Base-by-base conservation (phyloP, 1,139 yeast genomes). In the Diutina neorugosa region DNA sequence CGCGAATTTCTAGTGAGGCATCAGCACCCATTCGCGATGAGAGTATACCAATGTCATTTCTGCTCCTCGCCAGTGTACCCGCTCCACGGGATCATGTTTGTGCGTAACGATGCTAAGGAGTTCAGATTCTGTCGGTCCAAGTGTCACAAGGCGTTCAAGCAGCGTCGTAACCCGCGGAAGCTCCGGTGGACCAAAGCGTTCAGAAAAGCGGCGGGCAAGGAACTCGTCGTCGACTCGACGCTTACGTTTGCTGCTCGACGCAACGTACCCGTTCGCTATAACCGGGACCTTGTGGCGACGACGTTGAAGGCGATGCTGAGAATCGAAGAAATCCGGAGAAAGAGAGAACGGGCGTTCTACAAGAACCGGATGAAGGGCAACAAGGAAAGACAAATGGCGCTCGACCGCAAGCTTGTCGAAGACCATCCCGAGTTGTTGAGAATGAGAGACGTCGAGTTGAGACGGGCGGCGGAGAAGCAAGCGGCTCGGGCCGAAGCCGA, bases 291-390 rank as follows among this genome's bases (percentile, higher is more conserved):
- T 57, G 98, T 93, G 53, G 86, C 95, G 55, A 88, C 95, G 55
- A 93, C 98, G 11, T 79, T 93, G 71, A 85, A 81, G 74, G 97
- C 96, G 54, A 93, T 93, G 98, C 78, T 88, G 55, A 84, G 98
- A 73, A 85, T 94, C 58, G 97, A 93, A 69, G 96, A 90, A 73
- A 93, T 93, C 69, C 84, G 98, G 77, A 85, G 81, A 68, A 89
- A 84, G 80, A 86, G 99, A 77, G 98, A 94, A 73, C 80, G 96
- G 67, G 97, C 98, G 41, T 93, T 93, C 89, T 93, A 89, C 77
- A 91, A 90, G 90, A 90, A 91, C 74, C 88, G 98, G 83, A 93
- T 93, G 99, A 88, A 87, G 73, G 98, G 97, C 60, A 93, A 94
- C 74, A 86, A 84, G 71, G 96, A 87, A 62, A 82, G 83, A 69